Base-by-base conservation (phyloP, 352 stramenopile species). In the Lagenidium sp. region DNA sequence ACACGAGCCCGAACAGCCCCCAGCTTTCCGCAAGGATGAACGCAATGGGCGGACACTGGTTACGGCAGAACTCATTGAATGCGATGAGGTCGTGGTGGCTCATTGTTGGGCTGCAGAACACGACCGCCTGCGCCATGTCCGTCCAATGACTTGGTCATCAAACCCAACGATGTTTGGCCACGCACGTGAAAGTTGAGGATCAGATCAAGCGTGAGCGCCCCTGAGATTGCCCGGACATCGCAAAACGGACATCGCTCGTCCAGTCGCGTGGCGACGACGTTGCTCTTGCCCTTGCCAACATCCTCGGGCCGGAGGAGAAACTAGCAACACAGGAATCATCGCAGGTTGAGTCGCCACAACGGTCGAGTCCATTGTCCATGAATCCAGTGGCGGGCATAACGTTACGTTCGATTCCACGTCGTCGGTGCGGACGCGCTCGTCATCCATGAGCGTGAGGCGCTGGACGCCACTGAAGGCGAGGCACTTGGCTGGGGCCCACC, bases 51-150 rank as follows among this genome's bases (percentile, higher is more conserved):
- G 60, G 66, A 7, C 41, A 30, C 42, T 74, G 66, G 6, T 34
- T 41, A 6, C 60, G 63, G 18, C 66, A 78, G 32, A 78, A 78
- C 36, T 78, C 66, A 38, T 70, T 61, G 40, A 61, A 69, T 23
- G 63, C 66, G 39, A 72, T 63, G 18, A 74, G 36, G 34, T 75
- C 66, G 57, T 69, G 63, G 11, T 58, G 50, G 11, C 50, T 62
- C 5, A 63, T 28, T 6, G 45, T 43, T 2, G 57, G 46, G 45
- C 57, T 69, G 6, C 60, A 37, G 44, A 78, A 72, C 19, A 78
- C 53, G 0, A 74, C 54, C 2, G 70, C 56, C 66, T 78, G 43
- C 22, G 15, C 21, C 22, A 37, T 36, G 12, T n/a, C 31, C n/a
- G 34, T 13, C 16, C 5, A 24, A 29, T 37, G 4, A 39, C 13